Evolutionary conservation across 2,329 filamentous ascomycete species (phyloP).

Genomic region (Shiraia sp.): DNA sequence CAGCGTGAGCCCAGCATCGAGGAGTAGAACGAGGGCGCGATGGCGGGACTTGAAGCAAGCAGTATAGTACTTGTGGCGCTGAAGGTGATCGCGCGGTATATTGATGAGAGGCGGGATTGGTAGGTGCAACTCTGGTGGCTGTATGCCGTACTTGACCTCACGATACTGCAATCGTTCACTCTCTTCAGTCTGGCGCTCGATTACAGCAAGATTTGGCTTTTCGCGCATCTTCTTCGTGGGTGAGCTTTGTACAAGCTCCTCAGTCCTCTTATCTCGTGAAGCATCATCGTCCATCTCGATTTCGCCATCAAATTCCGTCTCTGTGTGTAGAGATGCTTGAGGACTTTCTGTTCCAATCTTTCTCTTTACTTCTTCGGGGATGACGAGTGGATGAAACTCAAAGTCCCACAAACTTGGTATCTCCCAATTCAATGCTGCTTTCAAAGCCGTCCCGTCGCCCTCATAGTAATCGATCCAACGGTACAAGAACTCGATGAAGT

Average conservation of each 20-base stretch:
- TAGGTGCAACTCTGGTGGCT: slow-evolving; percentile 26
- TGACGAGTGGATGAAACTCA: slow-evolving; percentile 32
- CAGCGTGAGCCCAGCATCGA: slow-evolving; percentile 34
- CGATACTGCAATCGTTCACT: slow-evolving; percentile 38
- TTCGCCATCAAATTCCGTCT: not conserved
- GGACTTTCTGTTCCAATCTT: not conserved
- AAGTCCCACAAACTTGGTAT: slow-evolving; percentile 43
- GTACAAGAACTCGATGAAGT: slow-evolving; percentile 42
- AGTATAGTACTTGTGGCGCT: slow-evolving; percentile 30
- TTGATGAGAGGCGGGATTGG: slow-evolving; percentile 37
- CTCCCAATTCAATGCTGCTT: slow-evolving; percentile 35
- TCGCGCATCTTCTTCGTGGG: slow-evolving; percentile 23
- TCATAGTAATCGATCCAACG: slow-evolving; percentile 38
- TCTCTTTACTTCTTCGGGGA: slow-evolving; percentile 15
- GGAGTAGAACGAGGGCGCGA: slow-evolving; percentile 31
- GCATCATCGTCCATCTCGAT: slow-evolving; percentile 1
- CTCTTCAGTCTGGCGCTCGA: slow-evolving; percentile 28
- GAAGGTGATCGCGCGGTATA: slow-evolving; percentile 25
- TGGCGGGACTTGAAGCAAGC: slow-evolving; percentile 39
- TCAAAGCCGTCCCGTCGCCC: slow-evolving; percentile 36
- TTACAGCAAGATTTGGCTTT: slow-evolving; percentile 27
- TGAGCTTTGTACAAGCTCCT: slow-evolving; percentile 18
- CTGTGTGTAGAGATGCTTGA: not conserved
- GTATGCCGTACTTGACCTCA: slow-evolving; percentile 38
- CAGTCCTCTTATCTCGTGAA: slow-evolving; percentile 2